Evolutionary conservation across 1,284 basidiomycete genomes (phyloP), one percentile per base, ranked within the genome.

Genomic region (Cronartium ribicola): DNA sequence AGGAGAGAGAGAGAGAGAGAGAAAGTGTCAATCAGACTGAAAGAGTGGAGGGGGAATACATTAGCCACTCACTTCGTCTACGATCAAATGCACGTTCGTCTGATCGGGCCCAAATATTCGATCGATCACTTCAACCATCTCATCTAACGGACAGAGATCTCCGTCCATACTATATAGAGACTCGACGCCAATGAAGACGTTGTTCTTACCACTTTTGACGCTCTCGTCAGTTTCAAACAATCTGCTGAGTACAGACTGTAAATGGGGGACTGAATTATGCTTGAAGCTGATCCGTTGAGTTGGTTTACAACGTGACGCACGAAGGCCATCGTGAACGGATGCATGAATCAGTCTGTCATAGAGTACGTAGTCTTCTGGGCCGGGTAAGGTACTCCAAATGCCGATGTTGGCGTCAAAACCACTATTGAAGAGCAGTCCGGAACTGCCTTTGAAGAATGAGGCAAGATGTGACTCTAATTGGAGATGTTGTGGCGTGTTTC

Each of bases 321-420:
- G 85, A 82, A 95, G 85, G 2, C 94, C 94, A 78, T 96, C 93
- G 82, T 95, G 92, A 20, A 94, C 91, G 1, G 88, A 90, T 0
- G 94, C 95, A 79, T 98, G 95, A 51, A 97, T 89, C 76, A 92
- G 87, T 78, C 89, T 90, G 80, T 98, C 94, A 80, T 88, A 90
- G 11, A 97, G 82, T 51, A 97, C 82, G 64, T 87, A 85, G 79
- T 98, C 95, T 11, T 87, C 87, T 0, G 84, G 81, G 77, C 93
- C 91, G 0, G 94, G 93, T 0, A 97, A 82, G 55, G 87, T 87
- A 0, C 90, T 85, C 83, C 96, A 94, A 80, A 97, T 87, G 0
- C 90, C 90, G 2, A 89, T 89, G 79, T 98, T 98, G 17, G 95
- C 94, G 81, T 97, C 94, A 82, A 90, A 97, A 0, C 94, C 95